phyloP scores from a whole-genome alignment of 2,329 filamentous ascomycete genomes.

The Pestalotiopsis sp. region DNA sequence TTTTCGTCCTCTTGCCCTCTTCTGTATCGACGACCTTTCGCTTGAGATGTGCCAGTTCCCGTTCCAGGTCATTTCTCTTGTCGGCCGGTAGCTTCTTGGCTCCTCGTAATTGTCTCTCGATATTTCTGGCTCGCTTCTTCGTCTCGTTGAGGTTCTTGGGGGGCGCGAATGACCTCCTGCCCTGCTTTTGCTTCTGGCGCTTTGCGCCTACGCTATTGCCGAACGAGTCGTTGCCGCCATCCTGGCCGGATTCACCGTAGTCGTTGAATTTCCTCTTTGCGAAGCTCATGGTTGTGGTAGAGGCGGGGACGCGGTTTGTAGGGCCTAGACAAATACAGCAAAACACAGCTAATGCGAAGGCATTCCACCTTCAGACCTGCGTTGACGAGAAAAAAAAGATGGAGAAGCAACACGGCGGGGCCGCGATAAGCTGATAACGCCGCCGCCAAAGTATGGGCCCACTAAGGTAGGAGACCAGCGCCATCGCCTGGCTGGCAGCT shows the following conservation, averaged over 20 bases:
- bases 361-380: neutral
- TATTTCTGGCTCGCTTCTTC: conserved; percentile 72
- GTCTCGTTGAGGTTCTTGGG: conserved; percentile 59
- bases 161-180: conserved; percentile 45
- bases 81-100: conserved; percentile 67
- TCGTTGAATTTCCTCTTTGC: conserved; percentile 34
- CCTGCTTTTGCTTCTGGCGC: conserved; percentile 30
- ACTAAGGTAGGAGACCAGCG: neutral
- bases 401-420: neutral
- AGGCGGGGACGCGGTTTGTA: neutral
- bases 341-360: neutral
- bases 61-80: conserved; percentile 69
- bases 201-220: conserved; percentile 23
- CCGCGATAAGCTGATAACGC: conserved; percentile 2
- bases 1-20: conserved; percentile 62
- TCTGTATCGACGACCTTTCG: conserved; percentile 63
- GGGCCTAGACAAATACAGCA: neutral
- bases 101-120: conserved; percentile 66
- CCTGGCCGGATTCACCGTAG: conserved; percentile 21
- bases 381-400: conserved; percentile 8
- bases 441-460: neutral
- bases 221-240: conserved; percentile 16
- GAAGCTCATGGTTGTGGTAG: conserved; percentile 19
- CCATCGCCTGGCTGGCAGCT: neutral
- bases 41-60: conserved; percentile 69